These are phyloP conservation scores for Herpetospermum pedunculosum DNA, from an alignment of 306 rosid species.

Conservation along the genomic window DNA sequence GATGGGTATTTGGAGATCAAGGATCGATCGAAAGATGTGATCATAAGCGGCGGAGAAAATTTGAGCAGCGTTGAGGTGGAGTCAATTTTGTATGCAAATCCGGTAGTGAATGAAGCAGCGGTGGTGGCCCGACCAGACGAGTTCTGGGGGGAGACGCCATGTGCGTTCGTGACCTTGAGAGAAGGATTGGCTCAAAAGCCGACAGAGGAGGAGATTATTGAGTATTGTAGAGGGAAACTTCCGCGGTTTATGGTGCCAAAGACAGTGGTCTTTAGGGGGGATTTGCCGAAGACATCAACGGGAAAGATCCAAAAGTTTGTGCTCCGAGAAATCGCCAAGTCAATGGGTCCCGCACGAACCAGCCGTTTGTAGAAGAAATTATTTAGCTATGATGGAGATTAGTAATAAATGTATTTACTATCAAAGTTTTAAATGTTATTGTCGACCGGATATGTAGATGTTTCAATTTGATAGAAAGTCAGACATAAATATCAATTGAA, in stretches of 20 bases:
- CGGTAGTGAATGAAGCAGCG: conserved; percentile 58
- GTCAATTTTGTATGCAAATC: conserved; percentile 33
- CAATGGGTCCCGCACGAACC: conserved; percentile 21
- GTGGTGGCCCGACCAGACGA: conserved; percentile 63
- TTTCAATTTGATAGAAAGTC: no score
- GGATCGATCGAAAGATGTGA: conserved; percentile 64
- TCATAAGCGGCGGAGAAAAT: conserved; percentile 74
- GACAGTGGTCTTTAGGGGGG: conserved; percentile 43
- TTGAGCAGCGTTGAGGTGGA: conserved; percentile 76
- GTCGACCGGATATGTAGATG: no score
- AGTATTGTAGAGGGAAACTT: conserved; percentile 37
- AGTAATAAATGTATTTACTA: no score
- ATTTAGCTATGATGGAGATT: no score
- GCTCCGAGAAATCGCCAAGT: conserved; percentile 35
- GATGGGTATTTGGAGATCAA: conserved; percentile 68
- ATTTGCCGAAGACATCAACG: conserved; percentile 51
- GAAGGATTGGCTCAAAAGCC: conserved; percentile 17
- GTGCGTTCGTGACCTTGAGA: conserved; percentile 58
- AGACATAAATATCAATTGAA: no score
- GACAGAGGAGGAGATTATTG: conserved; percentile 37
- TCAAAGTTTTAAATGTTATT: no score
- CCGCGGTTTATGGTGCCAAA: conserved; percentile 57
- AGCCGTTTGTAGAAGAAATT: conserved; percentile 26
- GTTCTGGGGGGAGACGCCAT: conserved; percentile 74
- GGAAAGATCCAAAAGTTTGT: conserved; percentile 58